Conservation (phyloP, 2,329 filamentous ascomycete genomes). For the Calonectria honghensis region DNA sequence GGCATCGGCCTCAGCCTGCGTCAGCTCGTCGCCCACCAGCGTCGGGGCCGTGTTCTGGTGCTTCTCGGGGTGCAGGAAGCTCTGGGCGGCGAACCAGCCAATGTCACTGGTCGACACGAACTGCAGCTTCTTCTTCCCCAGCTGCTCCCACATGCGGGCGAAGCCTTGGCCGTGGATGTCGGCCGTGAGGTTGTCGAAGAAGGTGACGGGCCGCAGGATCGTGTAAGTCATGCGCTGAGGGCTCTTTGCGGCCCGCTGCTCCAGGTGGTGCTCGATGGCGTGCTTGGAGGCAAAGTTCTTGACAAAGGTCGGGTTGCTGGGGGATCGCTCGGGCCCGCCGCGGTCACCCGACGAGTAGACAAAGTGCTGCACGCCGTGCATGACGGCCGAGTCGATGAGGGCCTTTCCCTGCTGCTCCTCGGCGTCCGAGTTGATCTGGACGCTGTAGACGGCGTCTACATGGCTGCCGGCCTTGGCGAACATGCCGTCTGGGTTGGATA, state of each 20-base stretch:
- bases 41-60: constrained; percentile 44
- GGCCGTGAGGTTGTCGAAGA: constrained; percentile 70
- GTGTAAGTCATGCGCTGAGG: constrained; percentile 71
- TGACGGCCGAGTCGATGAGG: constrained; percentile 71
- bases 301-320: constrained; percentile 69
- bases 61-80: constrained; percentile 58
- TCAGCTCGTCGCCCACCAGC: constrained; percentile 46
- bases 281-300: constrained; percentile 76
- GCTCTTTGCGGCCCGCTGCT: constrained; percentile 60
- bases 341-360: constrained; percentile 77
- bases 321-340: constrained; percentile 67
- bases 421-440: constrained; percentile 39
- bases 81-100: constrained; percentile 63
- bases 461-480: constrained; percentile 34
- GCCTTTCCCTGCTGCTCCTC: constrained; percentile 68
- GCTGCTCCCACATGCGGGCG: constrained; percentile 52
- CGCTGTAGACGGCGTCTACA: constrained; percentile 35
- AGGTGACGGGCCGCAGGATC: constrained; percentile 74
- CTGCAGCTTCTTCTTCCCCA: constrained; percentile 56
- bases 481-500: constrained; percentile 34
- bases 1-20: constrained; percentile 39
- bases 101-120: constrained; percentile 63
- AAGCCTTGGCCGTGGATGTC: constrained; percentile 58
- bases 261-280: constrained; percentile 74
- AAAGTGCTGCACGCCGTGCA: constrained; percentile 72